Base-by-base conservation (phyloP, 1,284 basidiomycete species). In the Flammula alnicola region DNA sequence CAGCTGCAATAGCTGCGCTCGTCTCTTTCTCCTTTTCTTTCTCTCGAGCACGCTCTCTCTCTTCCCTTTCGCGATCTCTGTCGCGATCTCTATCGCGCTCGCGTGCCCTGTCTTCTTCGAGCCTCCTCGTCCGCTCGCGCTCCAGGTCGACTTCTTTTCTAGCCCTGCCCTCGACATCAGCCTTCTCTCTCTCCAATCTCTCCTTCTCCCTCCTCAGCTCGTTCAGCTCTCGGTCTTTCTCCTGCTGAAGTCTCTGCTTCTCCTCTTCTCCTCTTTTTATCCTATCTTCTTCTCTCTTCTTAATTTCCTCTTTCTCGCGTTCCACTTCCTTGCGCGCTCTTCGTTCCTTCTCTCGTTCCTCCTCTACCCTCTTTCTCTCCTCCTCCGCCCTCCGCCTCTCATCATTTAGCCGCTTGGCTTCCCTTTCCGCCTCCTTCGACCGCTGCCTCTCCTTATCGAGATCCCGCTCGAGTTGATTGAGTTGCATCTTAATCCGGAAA, bases 101-200 rank as follows among this genome's bases (percentile, higher is more conserved):
- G 9, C 46, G 41, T 50, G 48, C 45, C 17, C 51, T 38, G 30
- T 56, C 52, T 16, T 52, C 54, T 10, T 59, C 55, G 1, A 51
- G 26, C 32, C 41, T 53, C 52, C 47, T 54, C 25, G 48, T 42
- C 42, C 46, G 39, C 32, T 54, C 52, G 19, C 54, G 53, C 35
- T 60, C 61, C 20, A 54, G 46, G 17, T 63, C 60, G 1, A 59
- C 32, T 32, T 63, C 59, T 31, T 51, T 50, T 35, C 57, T 52
- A 30, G 55, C 51, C 22, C 52, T 50, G 8, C 23, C 44, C 20
- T 56, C 42, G 17, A 53, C 47, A 20, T 62, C 60, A 4, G 52
- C 44, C 40, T 47, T 55, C 42, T 62, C 55, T 16, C 56, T 31
- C 49, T 63, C 54, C 23, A 46, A 39, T 16, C 58, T 52, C 30